Evolutionary conservation across 345 rosid genomes (phyloP).

Genomic region (Eucalyptus marginata): DNA sequence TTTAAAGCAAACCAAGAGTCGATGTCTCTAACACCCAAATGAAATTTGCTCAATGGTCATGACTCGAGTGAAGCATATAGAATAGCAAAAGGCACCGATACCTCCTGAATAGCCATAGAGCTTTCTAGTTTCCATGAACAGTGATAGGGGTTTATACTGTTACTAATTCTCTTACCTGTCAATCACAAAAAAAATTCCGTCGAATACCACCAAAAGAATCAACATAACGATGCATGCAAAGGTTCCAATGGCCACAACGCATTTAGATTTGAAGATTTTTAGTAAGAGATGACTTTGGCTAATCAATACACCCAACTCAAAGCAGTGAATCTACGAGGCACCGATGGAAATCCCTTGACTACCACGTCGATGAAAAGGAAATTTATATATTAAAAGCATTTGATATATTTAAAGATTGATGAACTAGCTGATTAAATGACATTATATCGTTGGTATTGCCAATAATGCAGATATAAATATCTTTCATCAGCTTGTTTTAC

Average conservation of each 20-base stretch:
- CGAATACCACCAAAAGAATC: not conserved
- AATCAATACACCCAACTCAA: not conserved
- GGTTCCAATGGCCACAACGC: not conserved
- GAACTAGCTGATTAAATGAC: too few relatives aligned
- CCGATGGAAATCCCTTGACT: too few relatives aligned
- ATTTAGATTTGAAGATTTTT: not conserved
- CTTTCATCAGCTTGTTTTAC: not conserved
- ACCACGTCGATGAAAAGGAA: too few relatives aligned
- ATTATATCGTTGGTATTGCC: too few relatives aligned
- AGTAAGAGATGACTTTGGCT: not conserved
- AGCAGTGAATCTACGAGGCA: not conserved
- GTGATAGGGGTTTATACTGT: slow-evolving; percentile 10
- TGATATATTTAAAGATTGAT: too few relatives aligned
- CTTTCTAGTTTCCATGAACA: slow-evolving; percentile 91
- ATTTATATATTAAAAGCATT: too few relatives aligned
- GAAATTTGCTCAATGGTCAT: not conserved
- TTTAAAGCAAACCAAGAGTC: not conserved
- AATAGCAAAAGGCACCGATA: not conserved
- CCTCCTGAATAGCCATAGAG: slow-evolving; percentile 84
- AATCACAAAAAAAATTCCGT: not conserved
- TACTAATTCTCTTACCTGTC: slow-evolving; percentile 55
- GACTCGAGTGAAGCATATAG: not conserved
- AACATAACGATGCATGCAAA: not conserved
- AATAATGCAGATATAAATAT: not conserved
- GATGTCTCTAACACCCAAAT: not conserved